Percentiles rank a stretch among this genome's conserved stretches.
These are phyloP conservation scores for Malus hybrid DNA, from an alignment of 331 rosid genomes.

Conservation along the genomic window DNA sequence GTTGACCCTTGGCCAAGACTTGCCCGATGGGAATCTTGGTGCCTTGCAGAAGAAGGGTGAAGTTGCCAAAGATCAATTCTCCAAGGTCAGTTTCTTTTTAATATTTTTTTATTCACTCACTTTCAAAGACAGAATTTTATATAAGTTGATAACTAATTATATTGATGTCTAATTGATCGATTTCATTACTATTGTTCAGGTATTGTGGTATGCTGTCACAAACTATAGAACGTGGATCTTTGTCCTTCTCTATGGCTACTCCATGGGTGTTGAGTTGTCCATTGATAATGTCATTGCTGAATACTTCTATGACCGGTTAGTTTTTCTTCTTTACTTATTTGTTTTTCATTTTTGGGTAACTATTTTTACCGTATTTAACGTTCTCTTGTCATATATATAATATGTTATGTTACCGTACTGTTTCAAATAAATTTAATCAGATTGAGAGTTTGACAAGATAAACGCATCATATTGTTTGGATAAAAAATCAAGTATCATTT, in stretches of 20 bases:
- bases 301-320: slow-evolving; percentile 74
- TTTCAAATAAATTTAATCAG: not conserved
- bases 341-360: not conserved
- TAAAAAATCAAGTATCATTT: no score
- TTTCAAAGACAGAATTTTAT: no score
- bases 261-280: slow-evolving; percentile 87
- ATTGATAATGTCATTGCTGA: slow-evolving; percentile 79
- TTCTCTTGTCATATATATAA: not conserved
- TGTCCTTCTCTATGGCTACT: slow-evolving; percentile 79
- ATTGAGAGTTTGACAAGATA: not conserved
- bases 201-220: slow-evolving; percentile 70
- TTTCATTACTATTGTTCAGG: slow-evolving; percentile 23
- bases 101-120: no score
- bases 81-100: slow-evolving; percentile 32
- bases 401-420: not conserved
- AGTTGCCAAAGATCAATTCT: slow-evolving; percentile 62
- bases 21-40: slow-evolving; percentile 81
- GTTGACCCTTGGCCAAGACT: slow-evolving; percentile 67
- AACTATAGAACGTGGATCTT: slow-evolving; percentile 87
- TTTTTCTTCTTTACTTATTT: not conserved
- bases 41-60: slow-evolving; percentile 63
- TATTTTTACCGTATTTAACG: not conserved
- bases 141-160: not conserved
- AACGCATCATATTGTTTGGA: no score
- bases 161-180: not conserved